Base-by-base conservation (phyloP, 768 basidiomycete species). In the Suillus tomentosus region DNA sequence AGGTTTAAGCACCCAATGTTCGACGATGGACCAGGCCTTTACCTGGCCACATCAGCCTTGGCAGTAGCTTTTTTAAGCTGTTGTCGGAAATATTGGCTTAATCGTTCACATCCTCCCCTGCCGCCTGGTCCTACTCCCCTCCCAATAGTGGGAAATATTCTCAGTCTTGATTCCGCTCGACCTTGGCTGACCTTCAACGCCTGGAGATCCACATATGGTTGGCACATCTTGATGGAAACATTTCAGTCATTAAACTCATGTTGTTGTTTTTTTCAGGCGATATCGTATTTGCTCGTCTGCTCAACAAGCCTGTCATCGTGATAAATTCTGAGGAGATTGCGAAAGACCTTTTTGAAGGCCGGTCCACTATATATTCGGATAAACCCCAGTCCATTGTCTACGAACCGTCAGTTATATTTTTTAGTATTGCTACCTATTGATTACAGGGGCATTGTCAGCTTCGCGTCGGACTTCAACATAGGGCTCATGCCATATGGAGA, bases 321-420 rank as follows among this genome's bases (percentile, higher is more conserved):
- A 19, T 43, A 3, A 9, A 43, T 10, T 43, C 43, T 43, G 43
- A 43, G 43, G 43, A 43, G 53, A 42, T 73, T 47, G 73, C 74
- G n/a, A 65, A 64, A 31, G 75, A 74, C 0, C 66, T 76, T 8
- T 62, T 76, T 15, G 76, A 77, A 1, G 67, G 62, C 13, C 66
- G 75, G 15, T 73, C 72, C 0, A 27, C 39, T 27, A 66, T 71
- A 42, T 76, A 76, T 50, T 74, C 76, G 8, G 74, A 77, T 47
- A 70, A 69, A 37, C 64, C 71, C 9, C 37, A 63, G 22, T 15
- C 68, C 11, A 65, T 69, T 27, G 64, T 67, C 5, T 63, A 24
- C 39, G 67, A 65, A 31, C 64, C 62, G 71, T 72, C 14, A 14
- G 67, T 64, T 13, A 11, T 5, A 47, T 47, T 1, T 47, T 47